These are phyloP conservation scores for Ailanthus altissimus DNA, from an alignment of 345 rosid genomes.

Conservation along the genomic window DNA sequence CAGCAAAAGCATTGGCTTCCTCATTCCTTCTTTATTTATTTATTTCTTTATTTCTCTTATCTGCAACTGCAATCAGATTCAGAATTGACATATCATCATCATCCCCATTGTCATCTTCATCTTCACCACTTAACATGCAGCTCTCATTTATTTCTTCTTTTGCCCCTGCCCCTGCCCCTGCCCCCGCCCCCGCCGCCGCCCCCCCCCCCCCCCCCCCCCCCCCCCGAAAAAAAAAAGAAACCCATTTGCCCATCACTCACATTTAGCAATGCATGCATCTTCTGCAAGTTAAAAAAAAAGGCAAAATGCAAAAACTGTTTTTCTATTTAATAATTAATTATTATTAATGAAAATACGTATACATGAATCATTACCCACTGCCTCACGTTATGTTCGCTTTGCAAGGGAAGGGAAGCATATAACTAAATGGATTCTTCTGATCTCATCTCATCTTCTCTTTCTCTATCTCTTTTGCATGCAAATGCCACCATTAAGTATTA, in stretches of 20 bases:
- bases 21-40: neutral
- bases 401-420: neutral
- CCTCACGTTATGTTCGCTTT: conserved; percentile 12
- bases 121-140: neutral
- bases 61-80: too few relatives aligned
- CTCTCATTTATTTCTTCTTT: neutral
- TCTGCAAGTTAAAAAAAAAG: too few relatives aligned
- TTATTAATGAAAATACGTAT: neutral
- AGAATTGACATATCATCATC: too few relatives aligned
- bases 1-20: conserved; percentile 24
- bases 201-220: too few relatives aligned
- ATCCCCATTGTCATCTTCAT: too few relatives aligned
- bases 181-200: too few relatives aligned
- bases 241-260: neutral
- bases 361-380: neutral
- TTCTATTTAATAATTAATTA: too few relatives aligned
- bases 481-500: too few relatives aligned
- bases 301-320: too few relatives aligned
- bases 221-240: too few relatives aligned
- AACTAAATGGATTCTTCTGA: neutral
- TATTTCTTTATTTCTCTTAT: neutral
- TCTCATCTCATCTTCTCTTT: neutral
- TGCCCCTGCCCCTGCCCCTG: too few relatives aligned
- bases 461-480: too few relatives aligned
- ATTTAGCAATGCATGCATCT: neutral